These are phyloP conservation scores for Cutaneotrichosporon sp. DNA, from an alignment of 1,284 basidiomycete species.

Conservation along the genomic window DNA sequence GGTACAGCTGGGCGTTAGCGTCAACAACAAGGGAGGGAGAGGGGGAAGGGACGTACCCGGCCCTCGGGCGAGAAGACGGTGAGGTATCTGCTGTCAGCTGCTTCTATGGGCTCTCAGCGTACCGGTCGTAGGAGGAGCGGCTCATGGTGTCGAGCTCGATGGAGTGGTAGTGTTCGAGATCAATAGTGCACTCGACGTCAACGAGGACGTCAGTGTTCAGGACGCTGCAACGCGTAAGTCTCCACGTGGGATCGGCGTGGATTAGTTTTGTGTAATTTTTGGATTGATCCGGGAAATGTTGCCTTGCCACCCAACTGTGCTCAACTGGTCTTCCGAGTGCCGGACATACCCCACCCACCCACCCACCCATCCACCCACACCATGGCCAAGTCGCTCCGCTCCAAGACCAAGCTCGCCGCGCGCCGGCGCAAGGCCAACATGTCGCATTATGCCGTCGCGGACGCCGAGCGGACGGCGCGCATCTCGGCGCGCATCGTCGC, in stretches of 20 bases:
- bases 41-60: slow-evolving; percentile 36
- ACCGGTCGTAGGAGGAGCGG: slow-evolving; percentile 54
- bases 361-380: slow-evolving; percentile 26
- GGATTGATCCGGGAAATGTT: slow-evolving; percentile 14
- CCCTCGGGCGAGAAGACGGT: slow-evolving; percentile 58
- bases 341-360: neutral
- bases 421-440: slow-evolving; percentile 81
- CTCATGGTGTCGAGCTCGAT: slow-evolving; percentile 35
- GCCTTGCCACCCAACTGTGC: slow-evolving; percentile 4
- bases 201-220: slow-evolving; percentile 18
- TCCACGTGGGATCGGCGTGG: slow-evolving; percentile 2
- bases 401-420: slow-evolving; percentile 82
- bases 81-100: slow-evolving; percentile 50
- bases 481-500: slow-evolving; percentile 70
- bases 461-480: slow-evolving; percentile 79
- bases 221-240: slow-evolving; percentile 5
- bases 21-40: neutral
- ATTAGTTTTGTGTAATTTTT: slow-evolving; percentile 3
- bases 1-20: slow-evolving; percentile 61
- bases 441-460: slow-evolving; percentile 78
- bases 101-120: slow-evolving; percentile 7
- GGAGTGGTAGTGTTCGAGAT: neutral
- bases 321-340: neutral
- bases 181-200: neutral
- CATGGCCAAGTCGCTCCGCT: slow-evolving; percentile 93